Conservation (phyloP, 2,329 filamentous ascomycete genomes). For the Claviceps africana region DNA sequence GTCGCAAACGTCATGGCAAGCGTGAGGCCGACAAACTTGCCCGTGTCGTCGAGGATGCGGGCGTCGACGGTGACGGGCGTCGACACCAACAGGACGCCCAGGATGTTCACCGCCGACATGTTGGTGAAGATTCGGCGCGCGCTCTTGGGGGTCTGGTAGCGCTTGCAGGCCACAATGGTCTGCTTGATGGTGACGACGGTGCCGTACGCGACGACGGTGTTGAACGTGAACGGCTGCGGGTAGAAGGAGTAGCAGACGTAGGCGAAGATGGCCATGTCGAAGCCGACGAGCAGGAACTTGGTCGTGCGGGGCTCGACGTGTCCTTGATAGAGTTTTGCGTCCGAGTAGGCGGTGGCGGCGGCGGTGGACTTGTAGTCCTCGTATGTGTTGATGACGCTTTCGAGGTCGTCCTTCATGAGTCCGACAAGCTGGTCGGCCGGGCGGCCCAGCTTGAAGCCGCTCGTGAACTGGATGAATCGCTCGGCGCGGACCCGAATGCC, state of each 20-base stretch:
- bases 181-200: constrained; percentile 11
- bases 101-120: constrained; percentile 11
- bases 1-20: constrained; percentile 11
- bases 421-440: constrained; percentile 10
- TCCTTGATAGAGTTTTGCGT: constrained; percentile 1
- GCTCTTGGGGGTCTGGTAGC: constrained; percentile 11
- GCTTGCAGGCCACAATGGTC: constrained; percentile 9
- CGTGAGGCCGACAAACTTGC: constrained; percentile 8
- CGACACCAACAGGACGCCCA: constrained; percentile 9
- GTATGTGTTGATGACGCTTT: constrained; percentile 9
- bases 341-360: background rate
- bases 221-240: constrained; percentile 11
- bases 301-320: constrained; percentile 9
- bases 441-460: constrained; percentile 7
- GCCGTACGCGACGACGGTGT: constrained; percentile 11
- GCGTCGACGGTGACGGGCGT: constrained; percentile 9
- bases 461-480: constrained; percentile 10
- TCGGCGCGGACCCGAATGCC: constrained; percentile 8
- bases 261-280: constrained; percentile 10
- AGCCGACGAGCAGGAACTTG: constrained; percentile 9
- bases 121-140: constrained; percentile 10
- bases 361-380: constrained; percentile 8
- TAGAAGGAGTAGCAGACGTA: constrained; percentile 12
- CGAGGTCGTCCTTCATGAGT: constrained; percentile 10
- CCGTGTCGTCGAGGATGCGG: constrained; percentile 6